Evolutionary conservation across 495 filamentous ascomycete genomes (phyloP).

Genomic region (Alectoria sarmentosa): DNA sequence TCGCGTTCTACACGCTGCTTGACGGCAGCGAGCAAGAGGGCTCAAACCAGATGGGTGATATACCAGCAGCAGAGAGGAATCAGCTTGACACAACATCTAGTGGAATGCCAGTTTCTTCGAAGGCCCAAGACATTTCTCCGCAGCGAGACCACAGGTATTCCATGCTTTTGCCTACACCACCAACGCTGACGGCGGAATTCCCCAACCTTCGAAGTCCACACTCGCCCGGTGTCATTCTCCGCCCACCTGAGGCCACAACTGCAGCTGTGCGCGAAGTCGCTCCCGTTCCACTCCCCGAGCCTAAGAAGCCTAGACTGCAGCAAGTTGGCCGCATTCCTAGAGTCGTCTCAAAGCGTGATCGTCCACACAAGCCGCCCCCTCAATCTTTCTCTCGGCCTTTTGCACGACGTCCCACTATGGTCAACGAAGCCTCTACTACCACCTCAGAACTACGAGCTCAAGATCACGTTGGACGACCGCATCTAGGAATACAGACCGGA

Average conservation of each 20-base stretch:
- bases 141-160: conserved; percentile 42
- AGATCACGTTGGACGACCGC: conserved; percentile 28
- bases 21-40: conserved; percentile 61
- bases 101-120: conserved; percentile 1
- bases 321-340: conserved; percentile 88
- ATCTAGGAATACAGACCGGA: conserved; percentile 25
- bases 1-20: conserved; percentile 78
- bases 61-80: conserved; percentile 41
- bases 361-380: conserved; percentile 60
- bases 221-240: conserved; percentile 3
- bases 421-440: conserved; percentile 24
- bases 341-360: conserved; percentile 65
- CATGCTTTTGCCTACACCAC: conserved; percentile 48
- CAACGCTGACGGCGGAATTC: conserved; percentile 42
- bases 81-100: conserved; percentile 25
- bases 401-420: conserved; percentile 35
- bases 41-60: conserved; percentile 35
- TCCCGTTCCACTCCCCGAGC: conserved; percentile 27
- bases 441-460: conserved; percentile 18
- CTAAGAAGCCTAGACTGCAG: conserved; percentile 44
- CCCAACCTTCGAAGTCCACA: conserved; percentile 27
- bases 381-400: conserved; percentile 86
- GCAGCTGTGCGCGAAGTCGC: conserved; percentile 16
- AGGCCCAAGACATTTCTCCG: conserved; percentile 12
- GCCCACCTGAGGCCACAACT: conserved; percentile 12